These are phyloP conservation scores for Myxozyma kluyveri DNA, from an alignment of 805 yeast genomes.

Conservation along the genomic window DNA sequence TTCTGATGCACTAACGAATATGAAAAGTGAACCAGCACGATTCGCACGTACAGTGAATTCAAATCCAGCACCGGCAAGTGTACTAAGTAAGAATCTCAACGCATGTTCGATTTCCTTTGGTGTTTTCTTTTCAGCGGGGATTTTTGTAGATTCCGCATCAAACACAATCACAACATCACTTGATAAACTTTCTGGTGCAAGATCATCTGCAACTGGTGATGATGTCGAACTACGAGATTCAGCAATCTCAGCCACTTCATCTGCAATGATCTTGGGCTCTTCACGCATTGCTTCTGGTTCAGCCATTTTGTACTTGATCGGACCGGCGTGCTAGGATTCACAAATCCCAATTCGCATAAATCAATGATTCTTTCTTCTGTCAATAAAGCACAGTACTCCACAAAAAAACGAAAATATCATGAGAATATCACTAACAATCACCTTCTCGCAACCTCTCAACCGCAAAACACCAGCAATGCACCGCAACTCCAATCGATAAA, in stretches of 20 bases:
- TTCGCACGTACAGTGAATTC: conserved; percentile 11
- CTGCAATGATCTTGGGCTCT: not conserved
- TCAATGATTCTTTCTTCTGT: too few species aligned
- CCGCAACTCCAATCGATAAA: too few species aligned
- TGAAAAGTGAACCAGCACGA: conserved; percentile 19
- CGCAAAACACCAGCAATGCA: too few species aligned
- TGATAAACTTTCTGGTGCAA: conserved; percentile 15
- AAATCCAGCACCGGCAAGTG: conserved; percentile 19
- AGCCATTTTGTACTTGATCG: not conserved
- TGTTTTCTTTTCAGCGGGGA: conserved; percentile 8
- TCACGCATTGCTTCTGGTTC: not conserved
- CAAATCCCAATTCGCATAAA: too few species aligned
- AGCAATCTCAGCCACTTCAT: not conserved
- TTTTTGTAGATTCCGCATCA: conserved; percentile 4
- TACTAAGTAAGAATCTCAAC: conserved; percentile 1
- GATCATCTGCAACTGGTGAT: not conserved
- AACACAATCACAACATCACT: conserved; percentile 21
- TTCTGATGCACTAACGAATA: conserved; percentile 24
- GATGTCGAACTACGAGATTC: not conserved
- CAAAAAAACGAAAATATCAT: too few species aligned
- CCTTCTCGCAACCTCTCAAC: too few species aligned
- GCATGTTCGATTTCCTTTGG: conserved; percentile 6
- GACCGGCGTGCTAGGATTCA: too few species aligned
- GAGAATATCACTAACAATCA: too few species aligned
- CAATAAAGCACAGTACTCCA: too few species aligned